Conservation (phyloP, 2,329 filamentous ascomycete genomes). For the Claviceps arundinis region DNA sequence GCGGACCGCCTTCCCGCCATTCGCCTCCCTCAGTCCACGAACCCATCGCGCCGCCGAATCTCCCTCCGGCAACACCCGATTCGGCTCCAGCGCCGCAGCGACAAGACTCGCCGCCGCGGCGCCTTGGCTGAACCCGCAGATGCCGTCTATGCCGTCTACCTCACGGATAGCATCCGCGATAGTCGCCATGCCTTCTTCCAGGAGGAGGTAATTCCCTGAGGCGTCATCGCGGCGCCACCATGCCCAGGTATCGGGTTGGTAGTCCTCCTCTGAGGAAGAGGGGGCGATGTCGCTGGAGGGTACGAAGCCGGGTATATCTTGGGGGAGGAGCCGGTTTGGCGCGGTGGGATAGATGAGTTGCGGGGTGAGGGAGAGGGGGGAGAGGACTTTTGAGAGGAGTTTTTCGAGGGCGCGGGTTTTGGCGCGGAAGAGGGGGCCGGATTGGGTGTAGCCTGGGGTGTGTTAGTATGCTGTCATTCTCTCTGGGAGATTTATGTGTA, state of each 20-base stretch:
- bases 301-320: conserved; percentile 58
- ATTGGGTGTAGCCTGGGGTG: conserved; percentile 69
- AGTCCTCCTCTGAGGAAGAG: conserved; percentile 29
- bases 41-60: conserved; percentile 27
- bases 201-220: conserved; percentile 47
- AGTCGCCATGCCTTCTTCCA: conserved; percentile 53
- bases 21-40: conserved; percentile 32
- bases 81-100: conserved; percentile 53
- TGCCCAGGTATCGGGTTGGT: conserved; percentile 55
- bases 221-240: conserved; percentile 69
- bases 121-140: conserved; percentile 75
- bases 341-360: conserved; percentile 56
- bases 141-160: conserved; percentile 60
- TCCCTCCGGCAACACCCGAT: conserved; percentile 11
- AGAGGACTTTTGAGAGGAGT: conserved; percentile 59
- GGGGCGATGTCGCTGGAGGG: conserved; percentile 25
- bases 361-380: conserved; percentile 39
- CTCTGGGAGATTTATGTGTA: too few relatives aligned
- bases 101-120: conserved; percentile 60
- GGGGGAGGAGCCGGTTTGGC: conserved; percentile 46
- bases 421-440: conserved; percentile 67
- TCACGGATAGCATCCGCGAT: conserved; percentile 49
- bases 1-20: conserved; percentile 36
- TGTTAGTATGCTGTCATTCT: background rate
- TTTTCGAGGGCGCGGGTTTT: conserved; percentile 86